A percentile compares a stretch with the other conserved stretches of the same genome.
Evolutionary conservation across 2,329 filamentous ascomycete genomes (phyloP).

Genomic region (Aspergillus niger): DNA sequence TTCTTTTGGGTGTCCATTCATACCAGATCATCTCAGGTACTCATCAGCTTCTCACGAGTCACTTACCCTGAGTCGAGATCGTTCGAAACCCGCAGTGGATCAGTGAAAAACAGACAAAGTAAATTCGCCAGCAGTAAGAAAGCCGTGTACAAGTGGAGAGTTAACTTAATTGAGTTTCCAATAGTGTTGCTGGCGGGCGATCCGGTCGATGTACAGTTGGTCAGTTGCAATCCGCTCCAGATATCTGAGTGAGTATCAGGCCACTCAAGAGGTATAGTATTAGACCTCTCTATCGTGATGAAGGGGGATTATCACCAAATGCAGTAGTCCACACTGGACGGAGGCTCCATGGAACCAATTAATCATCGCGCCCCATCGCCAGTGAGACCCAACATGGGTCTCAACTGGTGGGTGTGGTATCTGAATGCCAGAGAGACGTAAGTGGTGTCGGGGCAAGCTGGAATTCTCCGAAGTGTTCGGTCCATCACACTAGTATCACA

Average conservation of each 20-base stretch:
- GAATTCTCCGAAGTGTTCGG: not conserved
- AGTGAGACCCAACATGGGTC: not conserved
- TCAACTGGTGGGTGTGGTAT: not conserved
- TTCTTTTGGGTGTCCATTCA: not conserved
- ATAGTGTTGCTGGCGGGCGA: not conserved
- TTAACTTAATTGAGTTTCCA: not conserved
- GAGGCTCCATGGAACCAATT: not conserved
- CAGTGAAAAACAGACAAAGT: not conserved
- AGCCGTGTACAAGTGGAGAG: not conserved
- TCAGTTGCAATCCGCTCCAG: not conserved
- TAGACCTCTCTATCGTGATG: not conserved
- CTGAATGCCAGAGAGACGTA: not conserved
- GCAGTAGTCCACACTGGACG: not conserved
- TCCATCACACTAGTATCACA: not conserved
- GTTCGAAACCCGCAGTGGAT: slow-evolving; percentile 6
- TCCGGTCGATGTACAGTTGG: not conserved
- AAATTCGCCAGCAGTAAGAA: not conserved
- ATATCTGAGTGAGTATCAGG: not conserved
- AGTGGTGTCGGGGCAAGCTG: not conserved
- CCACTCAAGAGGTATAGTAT: not conserved
- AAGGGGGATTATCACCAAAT: not conserved
- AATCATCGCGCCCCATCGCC: not conserved
- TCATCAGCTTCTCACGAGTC: not conserved
- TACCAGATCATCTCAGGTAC: not conserved
- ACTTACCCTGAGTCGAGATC: not conserved